A percentile compares a stretch with the other conserved stretches of the same genome.
These are phyloP conservation scores for Cenococcum geophilum DNA, from an alignment of 495 filamentous ascomycete species.

Conservation along the genomic window DNA sequence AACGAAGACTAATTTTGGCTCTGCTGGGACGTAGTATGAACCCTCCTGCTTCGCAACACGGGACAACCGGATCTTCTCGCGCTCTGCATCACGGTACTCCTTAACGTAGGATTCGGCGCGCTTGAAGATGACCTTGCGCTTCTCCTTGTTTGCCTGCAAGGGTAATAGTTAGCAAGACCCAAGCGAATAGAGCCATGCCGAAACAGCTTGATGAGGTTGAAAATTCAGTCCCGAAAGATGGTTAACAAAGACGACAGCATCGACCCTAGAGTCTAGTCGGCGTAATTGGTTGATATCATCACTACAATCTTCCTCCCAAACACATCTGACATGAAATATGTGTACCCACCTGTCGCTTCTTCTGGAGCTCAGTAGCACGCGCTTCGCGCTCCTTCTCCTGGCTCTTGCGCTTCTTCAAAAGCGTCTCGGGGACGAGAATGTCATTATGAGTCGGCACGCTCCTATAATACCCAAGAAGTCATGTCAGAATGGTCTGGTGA, in stretches of 20 bases:
- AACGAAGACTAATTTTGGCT: constrained; percentile 96
- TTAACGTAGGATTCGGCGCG: constrained; percentile 98
- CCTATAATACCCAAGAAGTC: constrained; percentile 3
- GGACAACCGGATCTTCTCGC: constrained; percentile 90
- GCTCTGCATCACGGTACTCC: constrained; percentile 97
- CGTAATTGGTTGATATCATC: constrained; percentile 71
- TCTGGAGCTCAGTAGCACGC: constrained; percentile 66
- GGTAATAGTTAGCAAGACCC: constrained; percentile 29
- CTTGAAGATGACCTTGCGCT: constrained; percentile 97
- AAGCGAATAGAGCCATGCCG: constrained; percentile 15
- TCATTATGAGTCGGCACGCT: not conserved
- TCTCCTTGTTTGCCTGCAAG: constrained; percentile 84
- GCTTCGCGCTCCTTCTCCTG: constrained; percentile 97
- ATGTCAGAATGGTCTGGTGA: constrained; percentile 13
- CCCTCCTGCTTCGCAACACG: constrained; percentile 86
- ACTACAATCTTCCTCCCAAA: constrained; percentile 38
- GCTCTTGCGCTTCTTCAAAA: constrained; percentile 81
- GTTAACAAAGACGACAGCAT: constrained; percentile 94
- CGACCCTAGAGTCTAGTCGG: constrained; percentile 85
- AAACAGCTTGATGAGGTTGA: constrained; percentile 31
- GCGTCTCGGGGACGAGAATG: constrained; percentile 10
- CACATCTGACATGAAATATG: constrained; percentile 26
- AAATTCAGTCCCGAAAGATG: constrained; percentile 99
- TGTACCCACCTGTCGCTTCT: constrained; percentile 81
- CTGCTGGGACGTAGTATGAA: constrained; percentile 85